Conservation (phyloP, 257 asterid species). For the Lithospermum erythrorhizon region DNA sequence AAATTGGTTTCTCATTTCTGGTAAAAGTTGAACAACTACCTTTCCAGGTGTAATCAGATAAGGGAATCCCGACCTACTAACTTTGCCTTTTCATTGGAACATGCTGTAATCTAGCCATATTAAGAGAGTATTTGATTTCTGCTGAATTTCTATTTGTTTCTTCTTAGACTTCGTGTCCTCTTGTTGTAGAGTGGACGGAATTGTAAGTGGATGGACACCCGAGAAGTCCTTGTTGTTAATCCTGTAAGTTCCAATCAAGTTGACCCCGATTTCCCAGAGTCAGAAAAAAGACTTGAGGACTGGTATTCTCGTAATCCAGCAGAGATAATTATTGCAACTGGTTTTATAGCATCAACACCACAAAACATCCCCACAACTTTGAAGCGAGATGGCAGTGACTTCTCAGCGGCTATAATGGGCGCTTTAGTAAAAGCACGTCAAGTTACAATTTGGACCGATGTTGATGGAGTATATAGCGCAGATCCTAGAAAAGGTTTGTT, state of each 20-base stretch:
- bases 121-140: too few species aligned
- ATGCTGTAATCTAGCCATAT: neutral
- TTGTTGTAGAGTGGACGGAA: constrained; percentile 55
- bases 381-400: constrained; percentile 99
- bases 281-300: constrained; percentile 60
- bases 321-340: constrained; percentile 76
- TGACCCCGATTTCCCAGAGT: constrained; percentile 85
- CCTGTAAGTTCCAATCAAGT: constrained; percentile 79
- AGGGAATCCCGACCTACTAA: too few species aligned
- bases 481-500: constrained; percentile 89
- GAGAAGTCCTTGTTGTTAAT: constrained; percentile 87
- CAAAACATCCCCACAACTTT: constrained; percentile 90
- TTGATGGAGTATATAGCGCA: constrained; percentile 95
- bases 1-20: neutral
- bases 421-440: constrained; percentile 79
- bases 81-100: neutral
- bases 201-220: constrained; percentile 89
- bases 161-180: constrained; percentile 10
- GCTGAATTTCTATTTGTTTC: too few species aligned
- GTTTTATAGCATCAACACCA: constrained; percentile 86
- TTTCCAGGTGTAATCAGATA: too few species aligned
- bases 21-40: neutral
- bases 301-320: constrained; percentile 67
- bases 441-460: constrained; percentile 99
- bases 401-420: constrained; percentile 98